phyloP scores from a whole-genome alignment of 495 filamentous ascomycete species.

The Melanomma pulvis-pyrius region DNA sequence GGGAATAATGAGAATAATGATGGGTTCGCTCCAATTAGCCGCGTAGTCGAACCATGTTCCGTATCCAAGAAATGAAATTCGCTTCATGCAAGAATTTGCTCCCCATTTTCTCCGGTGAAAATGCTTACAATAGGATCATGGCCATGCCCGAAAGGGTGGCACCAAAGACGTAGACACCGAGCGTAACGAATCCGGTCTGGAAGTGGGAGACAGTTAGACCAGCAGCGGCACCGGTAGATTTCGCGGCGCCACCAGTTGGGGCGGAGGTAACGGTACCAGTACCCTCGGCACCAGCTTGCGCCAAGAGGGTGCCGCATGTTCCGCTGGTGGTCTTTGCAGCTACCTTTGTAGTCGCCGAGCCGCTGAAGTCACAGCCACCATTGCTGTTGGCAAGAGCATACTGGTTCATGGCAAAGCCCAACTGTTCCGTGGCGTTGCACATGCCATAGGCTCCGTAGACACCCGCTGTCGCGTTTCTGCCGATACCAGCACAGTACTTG shows the following conservation, averaged over 20 bases:
- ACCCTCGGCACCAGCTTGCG: conserved; percentile 63
- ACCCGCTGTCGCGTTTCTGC: conserved; percentile 68
- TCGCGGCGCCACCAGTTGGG: conserved; percentile 46
- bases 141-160: conserved; percentile 69
- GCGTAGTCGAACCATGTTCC: not conserved
- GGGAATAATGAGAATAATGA: not conserved
- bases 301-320: conserved; percentile 57
- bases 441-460: conserved; percentile 87
- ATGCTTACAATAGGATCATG: conserved; percentile 50
- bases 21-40: not conserved
- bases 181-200: conserved; percentile 62
- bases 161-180: conserved; percentile 69
- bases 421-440: conserved; percentile 76
- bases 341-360: conserved; percentile 57
- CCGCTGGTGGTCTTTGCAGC: conserved; percentile 50
- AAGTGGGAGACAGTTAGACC: conserved; percentile 58
- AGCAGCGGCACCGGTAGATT: conserved; percentile 45
- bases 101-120: not conserved
- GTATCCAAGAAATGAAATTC: conserved; percentile 1
- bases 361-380: conserved; percentile 76
- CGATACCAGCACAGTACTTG: conserved; percentile 70
- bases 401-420: conserved; percentile 77
- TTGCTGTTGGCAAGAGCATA: conserved; percentile 68
- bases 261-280: conserved; percentile 61
- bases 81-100: not conserved